A percentile compares a stretch with the other conserved stretches of the same genome.
These are phyloP conservation scores for Annulohypoxylon nitens DNA, from an alignment of 495 filamentous ascomycete genomes.

Conservation along the genomic window DNA sequence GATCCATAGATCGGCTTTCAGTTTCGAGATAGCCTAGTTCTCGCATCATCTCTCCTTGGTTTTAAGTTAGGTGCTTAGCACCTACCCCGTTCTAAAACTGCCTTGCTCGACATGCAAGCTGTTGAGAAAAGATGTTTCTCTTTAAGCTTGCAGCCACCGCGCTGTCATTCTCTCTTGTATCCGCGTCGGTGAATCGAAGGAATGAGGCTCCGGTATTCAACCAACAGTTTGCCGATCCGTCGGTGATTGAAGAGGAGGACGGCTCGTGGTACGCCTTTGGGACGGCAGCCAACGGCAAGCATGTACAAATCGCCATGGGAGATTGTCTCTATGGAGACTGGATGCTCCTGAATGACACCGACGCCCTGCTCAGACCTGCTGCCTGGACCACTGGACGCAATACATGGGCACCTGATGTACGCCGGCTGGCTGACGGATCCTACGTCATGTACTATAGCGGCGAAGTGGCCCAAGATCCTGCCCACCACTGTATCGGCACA, in stretches of 20 bases:
- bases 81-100: conserved; percentile 4
- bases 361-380: conserved; percentile 49
- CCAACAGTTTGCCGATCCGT: conserved; percentile 55
- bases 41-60: conserved; percentile 21
- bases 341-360: conserved; percentile 47
- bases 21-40: conserved; percentile 4
- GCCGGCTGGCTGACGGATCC: conserved; percentile 50
- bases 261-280: conserved; percentile 57
- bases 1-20: conserved; percentile 32
- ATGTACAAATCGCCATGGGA: conserved; percentile 55
- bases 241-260: conserved; percentile 49
- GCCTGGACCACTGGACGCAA: conserved; percentile 50
- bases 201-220: conserved; percentile 33
- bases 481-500: conserved; percentile 68
- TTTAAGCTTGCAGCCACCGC: conserved; percentile 38
- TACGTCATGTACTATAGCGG: conserved; percentile 74
- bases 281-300: conserved; percentile 48
- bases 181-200: conserved; percentile 37
- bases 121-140: conserved; percentile 39
- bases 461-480: conserved; percentile 51
- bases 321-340: conserved; percentile 44
- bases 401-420: conserved; percentile 67
- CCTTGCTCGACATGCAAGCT: conserved; percentile 36
- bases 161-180: conserved; percentile 33
- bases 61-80: conserved; percentile 38